Evolutionary conservation across 306 rosid genomes (phyloP).

Genomic region (Casuarina glauca): DNA sequence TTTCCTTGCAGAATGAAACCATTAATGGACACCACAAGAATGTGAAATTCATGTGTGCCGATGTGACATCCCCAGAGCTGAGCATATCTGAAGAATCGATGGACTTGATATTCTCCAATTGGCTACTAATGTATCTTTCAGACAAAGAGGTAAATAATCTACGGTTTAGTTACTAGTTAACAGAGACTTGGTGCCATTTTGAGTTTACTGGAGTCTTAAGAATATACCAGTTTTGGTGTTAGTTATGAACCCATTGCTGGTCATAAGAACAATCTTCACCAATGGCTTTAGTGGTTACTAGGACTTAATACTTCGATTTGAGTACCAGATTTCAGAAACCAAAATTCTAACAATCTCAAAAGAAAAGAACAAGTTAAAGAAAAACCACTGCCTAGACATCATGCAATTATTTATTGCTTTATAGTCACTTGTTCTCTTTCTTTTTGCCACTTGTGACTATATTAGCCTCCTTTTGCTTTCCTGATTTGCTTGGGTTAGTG

Average conservation of each 20-base stretch:
- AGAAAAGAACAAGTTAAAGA: background rate
- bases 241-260: background rate
- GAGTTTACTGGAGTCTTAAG: slow-evolving; percentile 3
- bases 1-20: slow-evolving; percentile 67
- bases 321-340: background rate
- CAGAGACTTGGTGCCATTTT: background rate
- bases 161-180: slow-evolving; percentile 9
- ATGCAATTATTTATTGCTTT: background rate
- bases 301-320: background rate
- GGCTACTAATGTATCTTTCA: slow-evolving; percentile 97
- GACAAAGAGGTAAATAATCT: slow-evolving; percentile 67
- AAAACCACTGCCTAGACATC: background rate
- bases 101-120: slow-evolving; percentile 88
- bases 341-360: background rate
- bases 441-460: background rate
- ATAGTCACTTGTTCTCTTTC: background rate
- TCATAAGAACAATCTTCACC: background rate
- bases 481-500: background rate
- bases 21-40: slow-evolving; percentile 79
- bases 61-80: slow-evolving; percentile 77
- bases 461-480: background rate
- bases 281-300: background rate
- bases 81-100: slow-evolving; percentile 60
- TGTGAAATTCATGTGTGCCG: slow-evolving; percentile 84
- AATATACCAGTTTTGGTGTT: background rate